Percentiles rank a stretch among this genome's conserved stretches.
phyloP scores from a whole-genome alignment of 495 filamentous ascomycete genomes.

The Hypoxylon cercidicola region DNA sequence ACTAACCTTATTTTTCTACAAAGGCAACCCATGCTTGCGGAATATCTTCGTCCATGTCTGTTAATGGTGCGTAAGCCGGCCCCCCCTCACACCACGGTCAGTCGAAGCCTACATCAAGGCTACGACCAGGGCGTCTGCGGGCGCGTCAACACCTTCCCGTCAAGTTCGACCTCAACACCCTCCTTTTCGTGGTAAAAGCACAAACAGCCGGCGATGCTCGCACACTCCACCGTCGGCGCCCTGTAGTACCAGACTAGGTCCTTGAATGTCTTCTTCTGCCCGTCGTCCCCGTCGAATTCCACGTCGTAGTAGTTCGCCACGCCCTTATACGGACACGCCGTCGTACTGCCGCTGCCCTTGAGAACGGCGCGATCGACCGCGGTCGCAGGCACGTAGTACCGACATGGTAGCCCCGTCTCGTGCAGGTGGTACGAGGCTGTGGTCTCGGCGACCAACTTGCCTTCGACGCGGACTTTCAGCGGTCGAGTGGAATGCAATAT shows the following conservation, averaged over 20 bases:
- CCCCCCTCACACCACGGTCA: no score
- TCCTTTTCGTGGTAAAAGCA: conserved; percentile 67
- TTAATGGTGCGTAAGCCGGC: neutral
- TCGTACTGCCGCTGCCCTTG: conserved; percentile 53
- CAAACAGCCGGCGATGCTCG: conserved; percentile 52
- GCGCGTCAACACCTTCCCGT: conserved; percentile 43
- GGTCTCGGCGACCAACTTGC: conserved; percentile 53
- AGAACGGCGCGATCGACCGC: conserved; percentile 52
- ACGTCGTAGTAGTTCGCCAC: conserved; percentile 60
- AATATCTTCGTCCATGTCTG: no score
- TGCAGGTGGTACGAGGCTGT: conserved; percentile 52
- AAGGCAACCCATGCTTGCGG: no score
- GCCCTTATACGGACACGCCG: conserved; percentile 68
- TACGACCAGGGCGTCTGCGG: conserved; percentile 23
- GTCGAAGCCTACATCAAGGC: no score
- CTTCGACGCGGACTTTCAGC: conserved; percentile 17
- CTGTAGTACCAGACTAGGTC: conserved; percentile 63
- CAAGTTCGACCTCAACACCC: conserved; percentile 57
- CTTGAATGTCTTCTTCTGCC: conserved; percentile 34
- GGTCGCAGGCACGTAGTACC: conserved; percentile 64
- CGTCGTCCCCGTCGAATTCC: conserved; percentile 31
- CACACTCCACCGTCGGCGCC: conserved; percentile 57
- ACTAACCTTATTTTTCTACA: no score
- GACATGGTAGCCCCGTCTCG: conserved; percentile 61
- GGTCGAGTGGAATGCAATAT: conserved; percentile 54